A percentile compares a stretch with the other conserved stretches of the same genome.
Evolutionary conservation across 805 yeast genomes (phyloP).

Genomic region (Kluyveromyces dobzhanskii): DNA sequence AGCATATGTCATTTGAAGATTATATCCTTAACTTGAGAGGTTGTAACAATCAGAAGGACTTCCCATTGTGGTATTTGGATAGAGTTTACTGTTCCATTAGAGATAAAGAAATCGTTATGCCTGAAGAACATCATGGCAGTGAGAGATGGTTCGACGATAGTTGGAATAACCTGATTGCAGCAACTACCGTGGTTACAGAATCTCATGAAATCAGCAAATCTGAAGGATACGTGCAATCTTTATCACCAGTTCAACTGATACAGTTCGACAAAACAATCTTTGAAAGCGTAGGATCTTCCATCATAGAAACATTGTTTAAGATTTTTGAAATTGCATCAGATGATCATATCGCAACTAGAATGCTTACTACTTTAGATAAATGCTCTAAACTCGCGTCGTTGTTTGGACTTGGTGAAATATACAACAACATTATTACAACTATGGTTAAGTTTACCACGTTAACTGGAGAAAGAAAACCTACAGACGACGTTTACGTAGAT

Average conservation of each 20-base stretch:
- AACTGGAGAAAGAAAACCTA: slow-evolving; percentile 29
- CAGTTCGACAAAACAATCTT: slow-evolving; percentile 71
- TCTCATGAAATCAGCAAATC: slow-evolving; percentile 15
- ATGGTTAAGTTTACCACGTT: slow-evolving; percentile 66
- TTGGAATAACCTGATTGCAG: slow-evolving; percentile 61
- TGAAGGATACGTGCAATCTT: slow-evolving; percentile 13
- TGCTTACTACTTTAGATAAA: slow-evolving; percentile 83
- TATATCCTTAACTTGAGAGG: slow-evolving; percentile 77
- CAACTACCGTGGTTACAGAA: slow-evolving; percentile 30
- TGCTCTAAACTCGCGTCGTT: slow-evolving; percentile 67
- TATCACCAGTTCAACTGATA: slow-evolving; percentile 24
- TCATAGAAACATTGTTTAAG: slow-evolving; percentile 64
- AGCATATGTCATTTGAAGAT: slow-evolving; percentile 81
- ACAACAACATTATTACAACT: slow-evolving; percentile 59
- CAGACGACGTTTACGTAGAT: slow-evolving; percentile 14
- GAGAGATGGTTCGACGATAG: slow-evolving; percentile 86
- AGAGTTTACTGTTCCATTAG: slow-evolving; percentile 73
- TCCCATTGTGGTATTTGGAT: slow-evolving; percentile 77
- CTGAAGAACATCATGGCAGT: slow-evolving; percentile 93
- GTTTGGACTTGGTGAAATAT: slow-evolving; percentile 46
- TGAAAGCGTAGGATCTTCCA: slow-evolving; percentile 48
- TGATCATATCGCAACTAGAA: slow-evolving; percentile 78
- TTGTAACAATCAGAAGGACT: slow-evolving; percentile 66
- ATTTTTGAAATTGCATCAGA: slow-evolving; percentile 86
- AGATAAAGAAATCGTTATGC: slow-evolving; percentile 89